Evolutionary conservation across 2,329 filamentous ascomycete genomes (phyloP).

Genomic region (Xenosphaeropsis pyriputrescens): DNA sequence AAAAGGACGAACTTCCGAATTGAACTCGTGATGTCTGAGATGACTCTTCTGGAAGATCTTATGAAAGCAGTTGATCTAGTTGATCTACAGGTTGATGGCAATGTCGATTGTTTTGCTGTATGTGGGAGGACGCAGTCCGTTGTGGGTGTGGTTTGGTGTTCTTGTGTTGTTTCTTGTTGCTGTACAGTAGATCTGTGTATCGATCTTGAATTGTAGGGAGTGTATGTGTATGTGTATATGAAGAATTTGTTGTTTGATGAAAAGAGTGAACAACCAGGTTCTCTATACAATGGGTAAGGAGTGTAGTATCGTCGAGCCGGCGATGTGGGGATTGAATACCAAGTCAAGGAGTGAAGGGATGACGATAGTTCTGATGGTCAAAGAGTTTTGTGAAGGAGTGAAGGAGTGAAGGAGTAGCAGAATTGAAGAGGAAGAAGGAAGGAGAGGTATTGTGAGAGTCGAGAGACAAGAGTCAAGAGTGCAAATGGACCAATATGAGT

Average conservation of each 20-base stretch:
- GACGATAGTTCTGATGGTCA: background rate
- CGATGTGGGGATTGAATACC: background rate
- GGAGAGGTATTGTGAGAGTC: background rate
- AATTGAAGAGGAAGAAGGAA: background rate
- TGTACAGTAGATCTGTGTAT: conserved; percentile 1
- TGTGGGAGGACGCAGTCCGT: conserved; percentile 1
- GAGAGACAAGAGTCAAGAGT: background rate
- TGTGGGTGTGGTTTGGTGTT: background rate
- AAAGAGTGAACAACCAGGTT: conserved; percentile 2
- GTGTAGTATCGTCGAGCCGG: background rate
- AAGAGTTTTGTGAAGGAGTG: too few species aligned
- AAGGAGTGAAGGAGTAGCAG: background rate
- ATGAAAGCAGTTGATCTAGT: background rate
- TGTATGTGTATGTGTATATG: background rate
- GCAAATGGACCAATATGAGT: too few species aligned
- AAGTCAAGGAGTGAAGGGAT: background rate
- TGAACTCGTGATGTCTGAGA: too few species aligned
- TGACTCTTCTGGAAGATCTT: too few species aligned
- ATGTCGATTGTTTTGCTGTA: too few species aligned
- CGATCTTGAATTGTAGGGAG: background rate
- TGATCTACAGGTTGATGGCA: too few species aligned
- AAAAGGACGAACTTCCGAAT: too few species aligned
- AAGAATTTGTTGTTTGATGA: too few species aligned
- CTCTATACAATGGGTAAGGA: background rate
- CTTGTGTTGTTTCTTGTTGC: conserved; percentile 1